Evolutionary conservation across 495 filamentous ascomycete genomes (phyloP), one percentile per base, ranked within the genome.

Genomic region (Astrothelium macrocarpum): DNA sequence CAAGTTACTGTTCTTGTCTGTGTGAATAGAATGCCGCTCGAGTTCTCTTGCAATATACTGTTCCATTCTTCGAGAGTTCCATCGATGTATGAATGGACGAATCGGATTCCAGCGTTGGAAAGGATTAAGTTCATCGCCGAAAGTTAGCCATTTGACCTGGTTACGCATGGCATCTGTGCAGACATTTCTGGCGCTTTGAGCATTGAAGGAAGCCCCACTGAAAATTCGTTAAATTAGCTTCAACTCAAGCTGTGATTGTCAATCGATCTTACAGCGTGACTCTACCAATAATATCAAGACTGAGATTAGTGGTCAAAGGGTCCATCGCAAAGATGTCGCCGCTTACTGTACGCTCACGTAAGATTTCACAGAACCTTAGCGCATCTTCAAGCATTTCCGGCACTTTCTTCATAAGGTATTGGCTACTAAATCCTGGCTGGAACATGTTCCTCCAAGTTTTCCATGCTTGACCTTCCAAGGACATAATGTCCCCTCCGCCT

Each of bases 361-460:
- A 68, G n/a, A 65, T 67, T 1, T 76, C 67, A 16, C 34, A 62
- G 59, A 78, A 81, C 9, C 75, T 67, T 10, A 64, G 31, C 1
- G 66, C 65, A 59, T 80, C 75, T 12, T 81, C 75, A 4, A 80
- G 60, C 49, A 82, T 76, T n/a, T 66, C 53, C 4, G 77, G 75
- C 0, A 78, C 70, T 23, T 79, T 65, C 4, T 66, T 71, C 59
- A 77, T 68, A 3, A 82, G 65, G 64, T 81, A 72, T 31, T 66
- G 71, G 1, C 65, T 62, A n/a, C 66, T 69, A 67, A 83, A 82
- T 3, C 78, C 80, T 3, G 78, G 76, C 64, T 78, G 81, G 68
- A 81, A 80, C 2, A 76, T 60, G 45, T 39, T 60, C 29, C 78
- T 63, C 73, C 74, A 78, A 5, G 34, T 39, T n/a, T 62, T 67